phyloP scores from a whole-genome alignment of 108 stramenopile genomes.

The Nitzschia sp. region DNA sequence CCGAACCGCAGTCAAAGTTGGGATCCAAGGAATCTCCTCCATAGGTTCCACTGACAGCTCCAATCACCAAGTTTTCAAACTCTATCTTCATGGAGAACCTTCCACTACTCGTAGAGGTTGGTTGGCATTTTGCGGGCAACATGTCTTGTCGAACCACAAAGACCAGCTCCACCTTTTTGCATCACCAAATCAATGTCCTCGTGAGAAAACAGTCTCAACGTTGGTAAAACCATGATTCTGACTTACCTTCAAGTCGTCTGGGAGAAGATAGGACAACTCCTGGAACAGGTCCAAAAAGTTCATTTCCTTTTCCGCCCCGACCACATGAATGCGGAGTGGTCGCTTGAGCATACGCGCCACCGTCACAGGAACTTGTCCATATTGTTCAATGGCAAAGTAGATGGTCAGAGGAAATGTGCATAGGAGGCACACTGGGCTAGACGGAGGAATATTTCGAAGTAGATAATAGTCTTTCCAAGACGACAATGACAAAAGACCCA shows the following conservation, averaged over 20 bases:
- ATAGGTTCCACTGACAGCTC: slow-evolving; percentile 74
- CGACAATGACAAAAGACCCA: slow-evolving; percentile 47
- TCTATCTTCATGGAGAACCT: slow-evolving; percentile 38
- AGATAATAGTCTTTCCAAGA: slow-evolving; percentile 82
- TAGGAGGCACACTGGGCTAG: slow-evolving; percentile 74
- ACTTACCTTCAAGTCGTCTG: slow-evolving; percentile 51
- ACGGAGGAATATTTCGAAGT: slow-evolving; percentile 55
- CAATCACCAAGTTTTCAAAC: slow-evolving; percentile 45
- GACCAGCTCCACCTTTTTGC: slow-evolving; percentile 63
- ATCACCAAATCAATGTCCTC: too few species aligned
- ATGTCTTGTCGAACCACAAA: slow-evolving; percentile 85
- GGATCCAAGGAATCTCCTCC: slow-evolving; percentile 68
- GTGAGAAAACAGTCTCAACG: too few species aligned
- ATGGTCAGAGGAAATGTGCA: slow-evolving; percentile 83
- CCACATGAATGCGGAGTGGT: slow-evolving; percentile 75
- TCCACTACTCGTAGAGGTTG: background rate
- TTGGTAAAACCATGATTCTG: too few species aligned
- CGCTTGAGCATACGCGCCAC: slow-evolving; percentile 80
- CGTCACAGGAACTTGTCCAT: slow-evolving; percentile 70
- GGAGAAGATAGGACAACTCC: slow-evolving; percentile 71
- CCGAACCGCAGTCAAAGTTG: slow-evolving; percentile 78
- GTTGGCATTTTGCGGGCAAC: slow-evolving; percentile 53
- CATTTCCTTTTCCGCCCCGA: slow-evolving; percentile 88
- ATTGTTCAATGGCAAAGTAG: slow-evolving; percentile 70
- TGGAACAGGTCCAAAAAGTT: slow-evolving; percentile 86